Percentiles rank a stretch among this genome's conserved stretches.
Conservation (phyloP, 306 rosid species). For the Pyrus communis region DNA sequence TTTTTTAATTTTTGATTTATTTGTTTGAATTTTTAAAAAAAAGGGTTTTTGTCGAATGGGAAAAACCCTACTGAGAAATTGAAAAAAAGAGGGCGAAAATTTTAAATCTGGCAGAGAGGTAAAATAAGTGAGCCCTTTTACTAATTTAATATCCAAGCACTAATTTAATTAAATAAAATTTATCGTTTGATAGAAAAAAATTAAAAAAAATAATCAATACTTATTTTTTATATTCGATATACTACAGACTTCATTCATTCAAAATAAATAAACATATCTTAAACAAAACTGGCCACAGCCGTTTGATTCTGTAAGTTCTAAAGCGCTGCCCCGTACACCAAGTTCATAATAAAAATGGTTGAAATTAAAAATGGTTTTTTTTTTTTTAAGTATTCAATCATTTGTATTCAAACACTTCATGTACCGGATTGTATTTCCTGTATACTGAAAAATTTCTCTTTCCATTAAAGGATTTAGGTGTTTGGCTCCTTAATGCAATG, state of each 20-base stretch:
- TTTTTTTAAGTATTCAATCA: too few species aligned
- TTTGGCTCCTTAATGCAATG: background rate
- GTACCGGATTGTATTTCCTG: fast-evolving
- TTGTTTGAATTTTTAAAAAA: background rate
- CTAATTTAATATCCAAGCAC: too few species aligned
- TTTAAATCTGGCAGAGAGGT: slow-evolving; percentile 13
- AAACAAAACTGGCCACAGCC: too few species aligned
- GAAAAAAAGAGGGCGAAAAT: background rate
- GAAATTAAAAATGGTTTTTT: too few species aligned
- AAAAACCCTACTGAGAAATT: slow-evolving; percentile 33
- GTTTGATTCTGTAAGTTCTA: too few species aligned
- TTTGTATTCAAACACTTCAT: too few species aligned
- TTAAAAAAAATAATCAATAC: fast-evolving
- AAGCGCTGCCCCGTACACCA: too few species aligned
- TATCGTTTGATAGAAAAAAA: fast-evolving
- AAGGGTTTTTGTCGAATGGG: background rate
- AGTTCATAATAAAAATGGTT: too few species aligned
- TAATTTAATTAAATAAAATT: too few species aligned
- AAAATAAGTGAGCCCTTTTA: slow-evolving; percentile 18
- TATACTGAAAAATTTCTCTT: fast-evolving
- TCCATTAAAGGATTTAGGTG: background rate
- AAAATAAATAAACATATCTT: too few species aligned
- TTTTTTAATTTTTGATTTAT: background rate
- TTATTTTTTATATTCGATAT: too few species aligned
- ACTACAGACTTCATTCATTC: too few species aligned